Evolutionary conservation across 148 eudicot genomes (phyloP).

Genomic region (Rhododendron molle): DNA sequence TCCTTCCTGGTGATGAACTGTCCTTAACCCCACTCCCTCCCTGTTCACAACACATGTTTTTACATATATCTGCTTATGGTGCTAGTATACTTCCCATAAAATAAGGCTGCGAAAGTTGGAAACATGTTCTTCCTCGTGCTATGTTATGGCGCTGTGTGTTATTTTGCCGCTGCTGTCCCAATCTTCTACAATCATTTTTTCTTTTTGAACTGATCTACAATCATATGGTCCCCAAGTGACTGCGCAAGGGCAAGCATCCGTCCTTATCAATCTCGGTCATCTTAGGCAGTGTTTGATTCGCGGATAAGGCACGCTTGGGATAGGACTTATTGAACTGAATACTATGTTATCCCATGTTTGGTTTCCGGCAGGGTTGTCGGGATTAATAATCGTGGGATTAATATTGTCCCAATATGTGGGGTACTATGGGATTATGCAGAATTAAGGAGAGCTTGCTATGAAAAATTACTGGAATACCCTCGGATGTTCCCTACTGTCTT

Average conservation of each 20-base stretch:
- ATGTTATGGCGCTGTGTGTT: not conserved
- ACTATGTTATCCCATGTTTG: not conserved
- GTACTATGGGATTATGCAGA: not conserved
- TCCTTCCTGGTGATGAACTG: not conserved
- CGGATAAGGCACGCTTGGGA: not conserved
- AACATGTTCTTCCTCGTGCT: conserved; percentile 5
- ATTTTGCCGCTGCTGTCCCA: not conserved
- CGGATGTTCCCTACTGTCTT: too few species aligned
- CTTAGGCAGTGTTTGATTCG: not conserved
- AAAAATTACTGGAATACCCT: too few species aligned
- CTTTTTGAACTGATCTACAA: not conserved
- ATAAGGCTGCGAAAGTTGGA: not conserved
- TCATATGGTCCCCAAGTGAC: not conserved
- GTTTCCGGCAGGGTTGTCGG: not conserved
- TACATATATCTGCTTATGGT: not conserved
- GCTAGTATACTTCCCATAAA: not conserved
- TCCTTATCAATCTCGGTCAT: not conserved
- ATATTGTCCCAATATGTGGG: not conserved
- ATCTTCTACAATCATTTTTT: not conserved
- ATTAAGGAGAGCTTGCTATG: not conserved
- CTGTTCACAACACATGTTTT: not conserved
- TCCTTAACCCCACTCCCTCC: not conserved
- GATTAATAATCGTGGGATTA: not conserved
- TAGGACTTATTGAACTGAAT: too few species aligned
- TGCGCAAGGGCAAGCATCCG: not conserved